Base-by-base conservation (phyloP, 768 basidiomycete species). In the Collybia sordida region DNA sequence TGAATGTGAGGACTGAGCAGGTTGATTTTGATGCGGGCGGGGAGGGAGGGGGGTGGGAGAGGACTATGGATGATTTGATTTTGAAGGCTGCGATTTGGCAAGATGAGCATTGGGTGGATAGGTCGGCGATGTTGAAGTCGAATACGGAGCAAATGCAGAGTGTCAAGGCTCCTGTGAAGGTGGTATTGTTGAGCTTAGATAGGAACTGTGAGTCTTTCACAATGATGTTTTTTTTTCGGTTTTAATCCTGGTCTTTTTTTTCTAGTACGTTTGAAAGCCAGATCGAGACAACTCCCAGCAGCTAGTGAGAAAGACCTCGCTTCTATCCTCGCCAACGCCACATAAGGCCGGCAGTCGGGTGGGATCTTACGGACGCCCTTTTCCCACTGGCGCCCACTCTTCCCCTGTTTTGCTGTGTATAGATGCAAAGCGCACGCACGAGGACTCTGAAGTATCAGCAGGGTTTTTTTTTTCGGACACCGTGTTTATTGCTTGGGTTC, bases 41-140 rank as follows among this genome's bases (percentile, higher is more conserved):
- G 53, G 57, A 72, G 63, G 14, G 9, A n/a, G n/a, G n/a, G n/a
- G n/a, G n/a, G n/a, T 49, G 71, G 59, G 87, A 88, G 40, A 79
- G 88, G 34, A 92, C 80, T 52, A 94, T 97, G 91, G 97, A 98
- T 61, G 96, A 98, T 60, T 75, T 95, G 46, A 97, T 99, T 51
- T 78, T 98, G 38, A 87, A 90, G 60, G 89, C 93, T 28, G 94
- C 92, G 15, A 79, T 90, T 43, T 98, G 93, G 90, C 96, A 98
- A 62, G 80, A 88, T 47, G 88, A 93, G 27, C 93, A 98, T 62
- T 98, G 93, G 85, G 72, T 86, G 27, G 91, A 96, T 70, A 84
- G 93, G 15, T 86, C 91, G 0, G 74, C 73, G 3, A 71, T 96
- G 64, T 77, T 98, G 44, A 80, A 79, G 51, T 65, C 68, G 15